These are phyloP conservation scores for Penicillium diatomitis DNA, from an alignment of 495 filamentous ascomycete genomes.

Conservation along the genomic window DNA sequence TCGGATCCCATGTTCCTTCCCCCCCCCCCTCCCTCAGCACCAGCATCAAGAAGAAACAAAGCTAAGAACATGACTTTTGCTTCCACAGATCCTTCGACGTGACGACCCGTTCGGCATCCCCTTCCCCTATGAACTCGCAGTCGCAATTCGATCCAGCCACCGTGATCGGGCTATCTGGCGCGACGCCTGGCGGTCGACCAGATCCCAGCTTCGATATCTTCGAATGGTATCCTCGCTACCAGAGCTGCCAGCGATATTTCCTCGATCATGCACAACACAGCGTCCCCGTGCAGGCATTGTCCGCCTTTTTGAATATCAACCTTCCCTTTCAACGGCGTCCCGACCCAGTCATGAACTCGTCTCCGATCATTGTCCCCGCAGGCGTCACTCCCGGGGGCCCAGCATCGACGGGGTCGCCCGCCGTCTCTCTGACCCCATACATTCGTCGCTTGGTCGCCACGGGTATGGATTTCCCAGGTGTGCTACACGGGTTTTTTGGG, in stretches of 20 bases:
- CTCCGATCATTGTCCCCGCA: conserved; percentile 9
- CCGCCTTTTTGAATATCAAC: conserved; percentile 81
- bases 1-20: no score
- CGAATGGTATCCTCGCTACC: conserved; percentile 89
- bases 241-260: conserved; percentile 88
- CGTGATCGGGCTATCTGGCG: conserved; percentile 29
- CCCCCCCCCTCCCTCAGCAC: background rate
- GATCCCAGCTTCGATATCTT: conserved; percentile 62
- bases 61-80: background rate
- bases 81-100: conserved; percentile 12
- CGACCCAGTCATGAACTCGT: conserved; percentile 28
- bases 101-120: conserved; percentile 8
- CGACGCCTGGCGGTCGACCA: conserved; percentile 22
- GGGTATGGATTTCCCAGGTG: conserved; percentile 74
- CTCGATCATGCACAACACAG: conserved; percentile 85
- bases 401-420: conserved; percentile 23
- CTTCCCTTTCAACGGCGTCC: conserved; percentile 41
- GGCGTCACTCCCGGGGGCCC: conserved; percentile 22
- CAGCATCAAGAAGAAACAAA: background rate
- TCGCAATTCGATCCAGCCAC: conserved; percentile 32
- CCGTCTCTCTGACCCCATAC: conserved; percentile 76
- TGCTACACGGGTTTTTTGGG: conserved; percentile 91
- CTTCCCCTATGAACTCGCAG: conserved; percentile 25
- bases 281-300: conserved; percentile 73
- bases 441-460: conserved; percentile 85